These are phyloP conservation scores for Triticum turgidum DNA, from an alignment of 176 grass and related monocot species.

Conservation along the genomic window DNA sequence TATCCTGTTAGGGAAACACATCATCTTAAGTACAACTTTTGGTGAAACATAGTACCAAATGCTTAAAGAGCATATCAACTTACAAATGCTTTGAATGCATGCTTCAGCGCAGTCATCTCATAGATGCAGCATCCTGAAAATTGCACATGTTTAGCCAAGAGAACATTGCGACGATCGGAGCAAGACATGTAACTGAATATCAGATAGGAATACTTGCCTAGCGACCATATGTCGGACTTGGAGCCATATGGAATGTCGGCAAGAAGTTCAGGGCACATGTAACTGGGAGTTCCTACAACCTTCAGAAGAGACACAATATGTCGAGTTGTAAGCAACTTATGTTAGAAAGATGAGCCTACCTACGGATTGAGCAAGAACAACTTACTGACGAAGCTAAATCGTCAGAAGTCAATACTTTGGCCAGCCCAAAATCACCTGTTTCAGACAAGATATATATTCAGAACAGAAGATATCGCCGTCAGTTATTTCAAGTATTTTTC, in stretches of 20 bases:
- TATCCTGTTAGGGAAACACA: slow-evolving; percentile 54
- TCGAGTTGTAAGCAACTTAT: not conserved
- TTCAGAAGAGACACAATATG: slow-evolving; percentile 25
- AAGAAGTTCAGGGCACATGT: slow-evolving; percentile 99
- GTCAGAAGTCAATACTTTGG: slow-evolving; percentile 84
- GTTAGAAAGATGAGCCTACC: too few species aligned
- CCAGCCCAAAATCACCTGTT: slow-evolving; percentile 32
- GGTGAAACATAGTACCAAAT: not conserved
- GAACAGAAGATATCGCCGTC: slow-evolving; percentile 21
- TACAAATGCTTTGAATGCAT: slow-evolving; percentile 95
- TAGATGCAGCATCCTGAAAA: slow-evolving; percentile 80
- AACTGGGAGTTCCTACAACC: slow-evolving; percentile 98
- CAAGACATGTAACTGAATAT: slow-evolving; percentile 7
- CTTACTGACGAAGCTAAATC: slow-evolving; percentile 96
- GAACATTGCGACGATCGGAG: not conserved
- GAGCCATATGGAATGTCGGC: slow-evolving; percentile 97
- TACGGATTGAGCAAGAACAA: slow-evolving; percentile 8
- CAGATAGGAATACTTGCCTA: slow-evolving; percentile 47
- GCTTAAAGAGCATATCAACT: slow-evolving; percentile 30
- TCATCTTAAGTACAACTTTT: not conserved
- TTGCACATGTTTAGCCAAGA: slow-evolving; percentile 31
- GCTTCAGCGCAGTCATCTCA: slow-evolving; percentile 90
- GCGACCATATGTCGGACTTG: slow-evolving; percentile 98
- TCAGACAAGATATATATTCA: slow-evolving; percentile 10
- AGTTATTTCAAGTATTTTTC: slow-evolving; percentile 2